phyloP scores from a whole-genome alignment of 345 rosid species.

The Rhodamnia argentea region DNA sequence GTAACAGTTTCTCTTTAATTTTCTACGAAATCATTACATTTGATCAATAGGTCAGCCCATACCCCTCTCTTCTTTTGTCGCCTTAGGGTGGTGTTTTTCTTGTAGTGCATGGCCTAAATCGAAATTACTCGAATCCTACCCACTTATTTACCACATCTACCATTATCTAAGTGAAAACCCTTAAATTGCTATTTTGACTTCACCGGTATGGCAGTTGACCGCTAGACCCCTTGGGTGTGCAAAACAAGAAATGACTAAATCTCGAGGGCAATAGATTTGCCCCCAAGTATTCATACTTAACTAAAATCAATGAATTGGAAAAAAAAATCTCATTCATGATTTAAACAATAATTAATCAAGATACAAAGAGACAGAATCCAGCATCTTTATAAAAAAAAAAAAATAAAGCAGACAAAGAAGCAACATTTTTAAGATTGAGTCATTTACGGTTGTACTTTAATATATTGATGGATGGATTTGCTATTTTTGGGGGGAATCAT shows the following conservation, averaged over 20 bases:
- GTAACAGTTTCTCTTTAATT: background rate
- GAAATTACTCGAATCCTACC: background rate
- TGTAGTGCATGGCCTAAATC: background rate
- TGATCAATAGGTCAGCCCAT: background rate
- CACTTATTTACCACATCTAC: background rate
- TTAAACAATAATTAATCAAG: background rate
- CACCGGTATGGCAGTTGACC: background rate
- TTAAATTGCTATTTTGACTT: background rate
- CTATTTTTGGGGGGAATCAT: background rate
- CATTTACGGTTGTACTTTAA: background rate
- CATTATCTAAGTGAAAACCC: background rate
- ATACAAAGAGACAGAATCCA: background rate
- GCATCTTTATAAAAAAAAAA: background rate
- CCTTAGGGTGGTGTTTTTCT: background rate
- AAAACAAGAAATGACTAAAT: background rate
- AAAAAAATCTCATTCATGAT: background rate
- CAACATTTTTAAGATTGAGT: background rate
- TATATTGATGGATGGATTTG: background rate
- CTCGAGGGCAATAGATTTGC: background rate
- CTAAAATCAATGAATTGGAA: background rate
- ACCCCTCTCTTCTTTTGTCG: background rate
- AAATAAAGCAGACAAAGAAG: background rate
- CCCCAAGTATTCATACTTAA: background rate
- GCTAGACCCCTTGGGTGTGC: background rate
- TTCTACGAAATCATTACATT: background rate